phyloP scores from a whole-genome alignment of 1,139 yeast genomes.

The Taphrina deformans region DNA sequence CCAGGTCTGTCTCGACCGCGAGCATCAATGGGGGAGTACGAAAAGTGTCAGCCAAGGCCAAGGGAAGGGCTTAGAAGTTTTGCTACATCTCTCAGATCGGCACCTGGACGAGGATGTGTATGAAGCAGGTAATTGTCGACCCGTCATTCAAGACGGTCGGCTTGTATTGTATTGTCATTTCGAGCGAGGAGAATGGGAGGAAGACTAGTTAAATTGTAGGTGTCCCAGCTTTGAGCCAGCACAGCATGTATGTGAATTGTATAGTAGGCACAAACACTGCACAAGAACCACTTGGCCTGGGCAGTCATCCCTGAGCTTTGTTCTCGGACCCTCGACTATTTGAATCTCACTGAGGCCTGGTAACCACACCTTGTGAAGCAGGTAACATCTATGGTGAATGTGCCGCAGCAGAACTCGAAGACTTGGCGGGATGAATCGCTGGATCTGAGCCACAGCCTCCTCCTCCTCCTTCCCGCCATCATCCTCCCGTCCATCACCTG shows the following conservation, averaged over 20 bases:
- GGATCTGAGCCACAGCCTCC: not conserved
- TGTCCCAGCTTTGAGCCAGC: not conserved
- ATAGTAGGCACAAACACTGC: not conserved
- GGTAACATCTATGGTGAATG: too few relatives aligned
- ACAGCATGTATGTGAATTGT: slow-evolving; percentile 9
- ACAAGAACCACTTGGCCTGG: not conserved
- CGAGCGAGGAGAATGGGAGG: not conserved
- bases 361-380: too few relatives aligned
- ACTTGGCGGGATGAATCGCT: too few relatives aligned
- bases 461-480: not conserved
- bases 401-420: too few relatives aligned
- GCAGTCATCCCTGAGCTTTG: too few relatives aligned
- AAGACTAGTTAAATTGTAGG: not conserved
- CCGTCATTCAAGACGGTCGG: not conserved
- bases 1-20: slow-evolving; percentile 18
- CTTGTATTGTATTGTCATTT: not conserved
- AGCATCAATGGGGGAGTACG: slow-evolving; percentile 25
- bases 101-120: not conserved
- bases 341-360: too few relatives aligned
- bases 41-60: slow-evolving; percentile 34
- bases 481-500: not conserved
- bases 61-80: slow-evolving; percentile 18
- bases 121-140: not conserved
- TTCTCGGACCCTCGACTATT: too few relatives aligned
- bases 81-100: not conserved